Base-by-base conservation (phyloP, 2,329 filamentous ascomycete genomes). In the Colletotrichum melonis region DNA sequence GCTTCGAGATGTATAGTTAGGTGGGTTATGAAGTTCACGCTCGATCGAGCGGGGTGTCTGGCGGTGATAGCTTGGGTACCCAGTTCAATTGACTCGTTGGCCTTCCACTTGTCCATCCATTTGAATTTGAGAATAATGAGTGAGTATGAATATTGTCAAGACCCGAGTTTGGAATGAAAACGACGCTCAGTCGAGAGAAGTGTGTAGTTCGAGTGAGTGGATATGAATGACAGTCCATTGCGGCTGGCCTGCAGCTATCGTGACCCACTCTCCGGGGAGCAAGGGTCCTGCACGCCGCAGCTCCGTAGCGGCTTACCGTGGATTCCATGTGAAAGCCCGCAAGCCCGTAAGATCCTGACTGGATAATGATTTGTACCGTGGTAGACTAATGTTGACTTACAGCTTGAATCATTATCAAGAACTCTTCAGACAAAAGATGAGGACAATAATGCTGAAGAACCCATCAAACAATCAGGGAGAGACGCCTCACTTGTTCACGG, bases 1-100 rank as follows among this genome's bases (percentile, higher is more conserved):
- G 68, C 63, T 30, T 49, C n/a, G 52, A 72, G 58, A 11, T 67
- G 72, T 64, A 64, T n/a, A 63, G 58, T 38, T 59, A 59, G 54
- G 63, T 63, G 60, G 30, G n/a, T 1, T 4, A 7, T 19, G 56
- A 16, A 60, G 57, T 74, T 52, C 52, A 49, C 52, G 30, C 24
- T 19, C 30, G 56, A 4, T 35, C 49, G 46, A 38, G 68, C 57
- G 16, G 56, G 38, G 19, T n/a, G 60, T 9, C 9, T 64, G 24
- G 67, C 42, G 67, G 69, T 72, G 67, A 32, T 26, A 72, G 68
- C 67, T 42, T 35, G 32, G 35, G 42, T 49, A 19, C 55, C 35
- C 30, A 26, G n/a, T 24, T 68, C 58, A 74, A 74, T 68, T 54
- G 52, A 74, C 46, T 22, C 19, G 58, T 63, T 67, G 35, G 42